Percentiles rank a stretch among this genome's conserved stretches.
phyloP scores from a whole-genome alignment of 2,329 filamentous ascomycete species.

The Trichoderma hamatum region DNA sequence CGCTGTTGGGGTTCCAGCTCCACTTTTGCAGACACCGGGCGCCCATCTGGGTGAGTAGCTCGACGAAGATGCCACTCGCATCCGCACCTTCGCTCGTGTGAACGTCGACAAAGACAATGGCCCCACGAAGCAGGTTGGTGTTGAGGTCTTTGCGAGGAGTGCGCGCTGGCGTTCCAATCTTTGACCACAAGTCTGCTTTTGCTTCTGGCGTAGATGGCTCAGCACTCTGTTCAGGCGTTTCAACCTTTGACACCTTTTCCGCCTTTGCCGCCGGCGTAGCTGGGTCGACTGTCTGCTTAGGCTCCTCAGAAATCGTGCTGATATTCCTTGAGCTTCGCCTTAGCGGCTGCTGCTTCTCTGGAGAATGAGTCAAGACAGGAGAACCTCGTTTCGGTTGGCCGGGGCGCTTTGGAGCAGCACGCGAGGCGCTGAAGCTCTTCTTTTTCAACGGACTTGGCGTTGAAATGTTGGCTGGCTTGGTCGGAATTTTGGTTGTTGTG shows the following conservation, averaged over 20 bases:
- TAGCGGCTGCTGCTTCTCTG: conserved; percentile 48
- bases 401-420: conserved; percentile 49
- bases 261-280: conserved; percentile 51
- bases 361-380: conserved; percentile 59
- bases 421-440: conserved; percentile 55
- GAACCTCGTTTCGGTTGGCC: conserved; percentile 50
- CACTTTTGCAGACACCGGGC: conserved; percentile 77
- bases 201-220: conserved; percentile 44
- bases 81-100: conserved; percentile 80
- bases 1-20: conserved; percentile 66
- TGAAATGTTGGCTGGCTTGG: conserved; percentile 68
- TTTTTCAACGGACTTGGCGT: conserved; percentile 53
- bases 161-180: conserved; percentile 57
- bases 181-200: conserved; percentile 58
- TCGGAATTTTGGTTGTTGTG: conserved; percentile 76
- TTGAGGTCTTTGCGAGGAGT: conserved; percentile 60
- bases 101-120: conserved; percentile 81
- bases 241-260: conserved; percentile 56
- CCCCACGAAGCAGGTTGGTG: conserved; percentile 64
- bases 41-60: conserved; percentile 79
- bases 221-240: conserved; percentile 49
- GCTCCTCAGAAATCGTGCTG: conserved; percentile 19
- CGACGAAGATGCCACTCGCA: conserved; percentile 78
- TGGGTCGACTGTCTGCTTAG: conserved; percentile 32
- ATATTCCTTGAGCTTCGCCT: conserved; percentile 32